Conservation (phyloP, 495 filamentous ascomycete genomes). For the Aspergillus affinis region DNA sequence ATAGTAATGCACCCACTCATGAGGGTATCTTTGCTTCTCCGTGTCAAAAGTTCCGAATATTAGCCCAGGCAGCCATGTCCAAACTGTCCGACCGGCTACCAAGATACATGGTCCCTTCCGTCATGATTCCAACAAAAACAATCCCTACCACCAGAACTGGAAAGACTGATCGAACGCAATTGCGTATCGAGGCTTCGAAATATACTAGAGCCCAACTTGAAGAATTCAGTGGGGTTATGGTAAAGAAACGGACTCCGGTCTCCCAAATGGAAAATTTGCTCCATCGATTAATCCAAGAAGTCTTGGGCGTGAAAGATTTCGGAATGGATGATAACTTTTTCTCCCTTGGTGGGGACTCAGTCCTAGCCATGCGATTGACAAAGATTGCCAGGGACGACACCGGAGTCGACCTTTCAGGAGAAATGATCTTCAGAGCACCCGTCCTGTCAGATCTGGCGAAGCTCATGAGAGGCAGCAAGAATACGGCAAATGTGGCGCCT, state of each 20-base stretch:
- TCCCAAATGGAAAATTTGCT: conserved; percentile 25
- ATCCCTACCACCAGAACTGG: conserved; percentile 13
- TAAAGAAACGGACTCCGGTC: conserved; percentile 1
- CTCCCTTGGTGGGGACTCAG: conserved; percentile 24
- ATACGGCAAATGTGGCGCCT: neutral
- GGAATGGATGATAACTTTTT: conserved; percentile 23
- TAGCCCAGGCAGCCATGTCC: neutral
- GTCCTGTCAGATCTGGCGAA: neutral
- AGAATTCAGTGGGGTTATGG: neutral
- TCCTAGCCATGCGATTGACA: conserved; percentile 21
- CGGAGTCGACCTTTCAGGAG: neutral
- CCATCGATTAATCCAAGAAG: conserved; percentile 26
- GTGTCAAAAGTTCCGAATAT: neutral
- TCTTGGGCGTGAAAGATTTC: conserved; percentile 25
- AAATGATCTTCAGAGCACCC: neutral
- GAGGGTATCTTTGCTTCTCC: neutral
- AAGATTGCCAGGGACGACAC: neutral
- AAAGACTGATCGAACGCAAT: conserved; percentile 17
- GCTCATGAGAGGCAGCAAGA: neutral
- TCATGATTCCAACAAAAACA: conserved; percentile 11
- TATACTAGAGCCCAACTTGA: conserved; percentile 4
- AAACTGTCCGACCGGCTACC: neutral
- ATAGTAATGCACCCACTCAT: neutral
- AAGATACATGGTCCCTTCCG: conserved; percentile 10
- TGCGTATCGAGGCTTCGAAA: conserved; percentile 5